Conservation (phyloP, 1,139 yeast genomes). For the Yamadazyma oceani region DNA sequence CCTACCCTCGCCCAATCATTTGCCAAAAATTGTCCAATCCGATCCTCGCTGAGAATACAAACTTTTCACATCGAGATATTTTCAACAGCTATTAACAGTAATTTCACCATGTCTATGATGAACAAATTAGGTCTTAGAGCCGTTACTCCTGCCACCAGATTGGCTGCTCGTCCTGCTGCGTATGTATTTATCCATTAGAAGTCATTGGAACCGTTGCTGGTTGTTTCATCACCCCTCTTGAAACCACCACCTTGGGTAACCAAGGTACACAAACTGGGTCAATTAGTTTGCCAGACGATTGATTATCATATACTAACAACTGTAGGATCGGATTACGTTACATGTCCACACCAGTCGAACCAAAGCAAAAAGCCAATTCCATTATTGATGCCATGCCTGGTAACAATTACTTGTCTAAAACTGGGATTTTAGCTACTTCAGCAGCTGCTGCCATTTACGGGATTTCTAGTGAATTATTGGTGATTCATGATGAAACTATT, state of each 20-base stretch:
- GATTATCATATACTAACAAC: conserved; percentile 17
- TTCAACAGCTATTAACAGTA: conserved; percentile 6
- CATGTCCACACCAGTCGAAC: conserved; percentile 70
- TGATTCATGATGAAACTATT: conserved; percentile 91
- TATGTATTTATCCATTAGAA: conserved; percentile 24
- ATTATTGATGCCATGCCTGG: conserved; percentile 94
- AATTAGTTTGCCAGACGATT: too few species aligned
- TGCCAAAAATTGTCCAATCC: conserved; percentile 20
- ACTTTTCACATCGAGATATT: conserved; percentile 4
- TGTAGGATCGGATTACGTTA: conserved; percentile 61
- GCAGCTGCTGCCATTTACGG: conserved; percentile 95
- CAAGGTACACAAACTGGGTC: too few species aligned
- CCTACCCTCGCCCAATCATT: conserved; percentile 36
- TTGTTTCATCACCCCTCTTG: too few species aligned
- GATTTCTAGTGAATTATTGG: conserved; percentile 87
- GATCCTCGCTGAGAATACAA: conserved; percentile 20
- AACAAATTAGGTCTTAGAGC: conserved; percentile 50
- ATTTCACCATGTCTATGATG: conserved; percentile 39
- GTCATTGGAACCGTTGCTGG: too few species aligned
- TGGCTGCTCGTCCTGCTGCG: conserved; percentile 49
- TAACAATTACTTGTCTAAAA: conserved; percentile 81
- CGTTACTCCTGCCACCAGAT: conserved; percentile 36
- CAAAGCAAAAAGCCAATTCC: conserved; percentile 88
- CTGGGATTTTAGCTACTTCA: conserved; percentile 92
- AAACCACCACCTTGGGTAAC: too few species aligned